phyloP scores from a whole-genome alignment of 345 rosid species.

The Conringia planisiliqua region DNA sequence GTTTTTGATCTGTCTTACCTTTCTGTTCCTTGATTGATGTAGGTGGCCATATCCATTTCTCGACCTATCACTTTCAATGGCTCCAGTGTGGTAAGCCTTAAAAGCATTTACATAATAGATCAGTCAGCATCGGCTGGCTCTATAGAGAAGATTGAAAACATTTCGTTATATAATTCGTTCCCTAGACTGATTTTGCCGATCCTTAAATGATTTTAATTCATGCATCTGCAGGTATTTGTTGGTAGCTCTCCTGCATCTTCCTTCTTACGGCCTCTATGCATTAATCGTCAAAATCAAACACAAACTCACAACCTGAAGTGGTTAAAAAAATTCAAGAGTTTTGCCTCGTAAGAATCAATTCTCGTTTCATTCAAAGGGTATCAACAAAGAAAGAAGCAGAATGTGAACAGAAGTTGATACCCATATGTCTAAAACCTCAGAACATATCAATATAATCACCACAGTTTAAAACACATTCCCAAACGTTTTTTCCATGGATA shows the following conservation, averaged over 20 bases:
- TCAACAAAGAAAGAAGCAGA: neutral
- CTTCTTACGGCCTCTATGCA: slow-evolving; percentile 52
- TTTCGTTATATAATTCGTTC: slow-evolving; percentile 2
- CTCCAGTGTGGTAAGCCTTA: slow-evolving; percentile 56
- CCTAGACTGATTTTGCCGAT: neutral
- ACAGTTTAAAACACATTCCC: neutral
- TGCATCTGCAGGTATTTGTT: slow-evolving; percentile 46
- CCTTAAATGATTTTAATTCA: neutral
- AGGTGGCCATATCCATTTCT: slow-evolving; percentile 88
- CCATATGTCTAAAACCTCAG: neutral
- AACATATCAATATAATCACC: neutral
- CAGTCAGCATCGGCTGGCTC: neutral
- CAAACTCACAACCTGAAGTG: slow-evolving; percentile 13
- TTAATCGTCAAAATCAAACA: slow-evolving; percentile 40
- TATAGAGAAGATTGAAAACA: neutral
- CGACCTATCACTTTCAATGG: slow-evolving; percentile 47
- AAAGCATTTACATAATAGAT: slow-evolving; percentile 1
- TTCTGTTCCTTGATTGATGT: neutral
- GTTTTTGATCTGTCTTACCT: slow-evolving; percentile 2
- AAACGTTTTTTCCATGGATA: neutral
- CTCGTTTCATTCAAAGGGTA: neutral
- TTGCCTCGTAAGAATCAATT: neutral
- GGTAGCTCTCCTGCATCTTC: slow-evolving; percentile 53
- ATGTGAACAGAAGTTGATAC: neutral
- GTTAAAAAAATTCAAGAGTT: neutral